These are phyloP conservation scores for Russula sp. DNA, from an alignment of 768 basidiomycete species.

Conservation along the genomic window DNA sequence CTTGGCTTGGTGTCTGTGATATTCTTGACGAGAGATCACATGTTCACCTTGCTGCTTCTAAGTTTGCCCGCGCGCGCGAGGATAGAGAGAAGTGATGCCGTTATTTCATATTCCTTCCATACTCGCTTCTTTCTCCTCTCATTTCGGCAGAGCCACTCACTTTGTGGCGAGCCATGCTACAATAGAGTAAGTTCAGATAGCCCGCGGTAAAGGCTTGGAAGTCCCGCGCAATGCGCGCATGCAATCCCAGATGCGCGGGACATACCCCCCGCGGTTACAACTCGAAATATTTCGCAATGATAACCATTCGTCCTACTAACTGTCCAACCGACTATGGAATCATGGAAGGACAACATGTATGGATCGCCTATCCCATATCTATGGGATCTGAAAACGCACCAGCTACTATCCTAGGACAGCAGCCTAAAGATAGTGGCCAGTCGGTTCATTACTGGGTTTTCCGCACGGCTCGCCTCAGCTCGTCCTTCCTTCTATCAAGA, in stretches of 20 bases:
- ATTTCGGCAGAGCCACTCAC: slow-evolving; percentile 1
- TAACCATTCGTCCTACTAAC: not conserved
- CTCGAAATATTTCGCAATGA: too few relatives aligned
- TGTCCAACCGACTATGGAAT: not conserved
- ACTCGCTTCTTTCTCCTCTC: not conserved
- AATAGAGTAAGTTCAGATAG: not conserved
- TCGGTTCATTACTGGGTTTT: not conserved
- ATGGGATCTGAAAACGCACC: not conserved
- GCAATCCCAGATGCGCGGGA: too few relatives aligned
- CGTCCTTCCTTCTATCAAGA: too few relatives aligned
- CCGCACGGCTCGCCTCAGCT: too few relatives aligned
- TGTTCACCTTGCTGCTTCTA: not conserved
- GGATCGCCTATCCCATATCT: not conserved
- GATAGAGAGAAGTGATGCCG: not conserved
- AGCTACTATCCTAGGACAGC: not conserved
- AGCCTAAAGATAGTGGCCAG: not conserved
- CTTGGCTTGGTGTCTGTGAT: not conserved
- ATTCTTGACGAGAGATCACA: slow-evolving; percentile 14
- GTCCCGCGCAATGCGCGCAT: too few relatives aligned
- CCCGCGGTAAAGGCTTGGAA: not conserved
- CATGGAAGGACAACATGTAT: not conserved
- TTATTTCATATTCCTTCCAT: not conserved
- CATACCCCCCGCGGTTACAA: not conserved
- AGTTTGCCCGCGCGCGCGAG: not conserved
- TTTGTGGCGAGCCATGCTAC: slow-evolving; percentile 1